Conservation (phyloP, 2,329 filamentous ascomycete genomes). For the Aspergillus viridinutans region DNA sequence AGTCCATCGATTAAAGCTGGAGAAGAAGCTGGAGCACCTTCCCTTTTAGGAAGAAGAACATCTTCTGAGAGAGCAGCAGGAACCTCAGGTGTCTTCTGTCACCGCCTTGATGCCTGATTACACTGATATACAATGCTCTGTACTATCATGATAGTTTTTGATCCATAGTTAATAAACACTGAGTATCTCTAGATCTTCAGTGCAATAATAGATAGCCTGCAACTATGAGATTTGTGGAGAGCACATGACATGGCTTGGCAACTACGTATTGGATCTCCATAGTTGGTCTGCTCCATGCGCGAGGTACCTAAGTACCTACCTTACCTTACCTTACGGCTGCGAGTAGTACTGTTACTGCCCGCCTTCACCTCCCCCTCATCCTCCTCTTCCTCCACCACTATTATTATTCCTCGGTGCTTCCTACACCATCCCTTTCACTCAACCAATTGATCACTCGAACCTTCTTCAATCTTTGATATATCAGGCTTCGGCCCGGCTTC, state of each 20-base stretch:
- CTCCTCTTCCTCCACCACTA: constrained; percentile 1
- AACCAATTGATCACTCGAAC: background rate
- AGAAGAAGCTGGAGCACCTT: background rate
- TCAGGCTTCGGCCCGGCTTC: background rate
- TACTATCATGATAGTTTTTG: background rate
- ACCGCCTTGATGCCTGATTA: background rate
- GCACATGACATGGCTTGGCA: constrained; percentile 15
- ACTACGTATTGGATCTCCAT: background rate
- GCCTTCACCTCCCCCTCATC: constrained; percentile 6
- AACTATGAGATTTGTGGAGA: background rate
- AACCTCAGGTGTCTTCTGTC: background rate
- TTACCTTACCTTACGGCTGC: no score
- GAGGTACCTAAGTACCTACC: background rate
- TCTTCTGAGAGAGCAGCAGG: background rate
- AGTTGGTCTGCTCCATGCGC: background rate
- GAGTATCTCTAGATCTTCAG: background rate
- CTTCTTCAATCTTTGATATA: background rate
- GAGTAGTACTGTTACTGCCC: constrained; percentile 1
- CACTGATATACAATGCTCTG: background rate
- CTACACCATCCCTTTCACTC: background rate
- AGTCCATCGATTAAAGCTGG: background rate
- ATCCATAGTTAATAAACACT: background rate
- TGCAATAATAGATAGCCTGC: background rate
- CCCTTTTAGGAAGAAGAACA: background rate
- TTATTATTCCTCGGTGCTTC: background rate